phyloP scores from a whole-genome alignment of 768 basidiomycete species.

The Neoboletus subvelutipes region DNA sequence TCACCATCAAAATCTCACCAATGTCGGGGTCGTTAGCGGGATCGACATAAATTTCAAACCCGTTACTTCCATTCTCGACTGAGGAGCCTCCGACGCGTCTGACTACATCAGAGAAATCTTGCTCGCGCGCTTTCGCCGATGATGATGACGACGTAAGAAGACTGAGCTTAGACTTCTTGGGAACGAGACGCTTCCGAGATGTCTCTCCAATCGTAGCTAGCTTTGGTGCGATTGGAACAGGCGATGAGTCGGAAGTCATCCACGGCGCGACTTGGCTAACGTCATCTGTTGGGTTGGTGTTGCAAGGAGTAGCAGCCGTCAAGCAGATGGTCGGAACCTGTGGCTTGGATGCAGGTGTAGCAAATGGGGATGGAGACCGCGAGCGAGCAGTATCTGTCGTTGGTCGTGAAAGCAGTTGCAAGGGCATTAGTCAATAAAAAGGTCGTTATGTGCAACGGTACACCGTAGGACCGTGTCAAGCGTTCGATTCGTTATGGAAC shows the following conservation, averaged over 20 bases:
- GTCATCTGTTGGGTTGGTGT: constrained; percentile 38
- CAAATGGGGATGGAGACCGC: constrained; percentile 28
- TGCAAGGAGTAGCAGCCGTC: constrained; percentile 64
- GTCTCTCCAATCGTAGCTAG: constrained; percentile 10
- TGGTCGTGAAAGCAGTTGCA: constrained; percentile 33
- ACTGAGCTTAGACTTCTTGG: constrained; percentile 68
- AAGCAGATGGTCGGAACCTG: constrained; percentile 65
- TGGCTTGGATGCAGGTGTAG: constrained; percentile 30
- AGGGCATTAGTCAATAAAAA: constrained; percentile 28
- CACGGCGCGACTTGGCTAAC: constrained; percentile 28
- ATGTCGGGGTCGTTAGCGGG: constrained; percentile 61
- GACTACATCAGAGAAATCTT: constrained; percentile 62
- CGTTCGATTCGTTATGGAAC: constrained; percentile 30
- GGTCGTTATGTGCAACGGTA: constrained; percentile 26
- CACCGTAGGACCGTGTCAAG: constrained; percentile 17
- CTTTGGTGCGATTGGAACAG: constrained; percentile 33
- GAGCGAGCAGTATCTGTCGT: constrained; percentile 25
- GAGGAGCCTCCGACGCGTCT: constrained; percentile 43
- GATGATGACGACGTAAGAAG: constrained; percentile 37
- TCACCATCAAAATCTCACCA: constrained; percentile 69
- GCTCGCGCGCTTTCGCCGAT: constrained; percentile 30
- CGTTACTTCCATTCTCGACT: constrained; percentile 36
- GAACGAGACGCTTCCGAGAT: constrained; percentile 55
- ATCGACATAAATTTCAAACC: constrained; percentile 74
- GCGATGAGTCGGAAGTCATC: constrained; percentile 11